Evolutionary conservation across 345 rosid genomes (phyloP).

Genomic region (Melaleuca alternifolia): DNA sequence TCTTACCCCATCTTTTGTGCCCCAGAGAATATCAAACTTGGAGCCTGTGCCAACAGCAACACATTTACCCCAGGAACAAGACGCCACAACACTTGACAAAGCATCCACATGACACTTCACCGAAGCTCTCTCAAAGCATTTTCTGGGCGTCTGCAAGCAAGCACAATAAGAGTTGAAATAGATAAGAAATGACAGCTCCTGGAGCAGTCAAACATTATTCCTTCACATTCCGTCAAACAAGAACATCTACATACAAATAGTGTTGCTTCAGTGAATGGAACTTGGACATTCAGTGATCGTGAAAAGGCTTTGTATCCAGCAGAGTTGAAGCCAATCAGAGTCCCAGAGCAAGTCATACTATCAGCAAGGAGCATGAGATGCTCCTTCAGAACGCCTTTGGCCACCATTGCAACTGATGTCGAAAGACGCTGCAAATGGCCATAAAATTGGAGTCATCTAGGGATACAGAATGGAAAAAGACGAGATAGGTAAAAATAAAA

Average conservation of each 20-base stretch:
- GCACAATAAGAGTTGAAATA: background rate
- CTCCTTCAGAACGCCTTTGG: slow-evolving; percentile 80
- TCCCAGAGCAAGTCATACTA: slow-evolving; percentile 86
- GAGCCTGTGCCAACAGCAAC: slow-evolving; percentile 97
- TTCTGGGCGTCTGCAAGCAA: slow-evolving; percentile 60
- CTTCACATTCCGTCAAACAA: background rate
- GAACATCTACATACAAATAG: slow-evolving; percentile 43
- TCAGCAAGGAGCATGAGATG: slow-evolving; percentile 80
- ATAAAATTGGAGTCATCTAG: background rate
- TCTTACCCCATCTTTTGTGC: slow-evolving; percentile 32
- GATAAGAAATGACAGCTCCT: background rate
- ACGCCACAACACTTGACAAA: slow-evolving; percentile 73
- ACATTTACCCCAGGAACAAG: slow-evolving; percentile 90
- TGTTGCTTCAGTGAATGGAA: slow-evolving; percentile 95
- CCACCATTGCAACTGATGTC: slow-evolving; percentile 66
- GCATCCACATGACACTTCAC: slow-evolving; percentile 71
- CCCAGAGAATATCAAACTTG: slow-evolving; percentile 72
- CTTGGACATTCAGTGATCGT: slow-evolving; percentile 68
- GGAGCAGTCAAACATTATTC: background rate
- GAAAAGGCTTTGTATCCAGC: slow-evolving; percentile 76
- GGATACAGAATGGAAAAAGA: background rate
- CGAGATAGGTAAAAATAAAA: background rate
- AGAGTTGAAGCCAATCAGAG: slow-evolving; percentile 77
- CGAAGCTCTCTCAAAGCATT: slow-evolving; percentile 88
- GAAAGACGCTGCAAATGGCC: slow-evolving; percentile 70